Evolutionary conservation across 768 basidiomycete species (phyloP).

Genomic region (Russula virescens): DNA sequence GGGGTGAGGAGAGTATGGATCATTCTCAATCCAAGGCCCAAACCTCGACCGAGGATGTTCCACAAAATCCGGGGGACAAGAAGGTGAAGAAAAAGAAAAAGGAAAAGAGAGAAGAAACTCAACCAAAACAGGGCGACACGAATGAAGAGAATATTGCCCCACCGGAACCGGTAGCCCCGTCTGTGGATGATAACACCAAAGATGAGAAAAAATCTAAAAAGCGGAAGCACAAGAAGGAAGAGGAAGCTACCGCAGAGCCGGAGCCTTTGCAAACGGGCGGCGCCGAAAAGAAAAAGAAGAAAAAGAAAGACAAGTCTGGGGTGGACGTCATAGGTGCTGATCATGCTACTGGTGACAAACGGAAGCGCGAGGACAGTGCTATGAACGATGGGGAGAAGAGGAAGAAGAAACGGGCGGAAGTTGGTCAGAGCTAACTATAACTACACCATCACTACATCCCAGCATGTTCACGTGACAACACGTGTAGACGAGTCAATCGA

Average conservation of each 20-base stretch:
- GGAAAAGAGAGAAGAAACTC: constrained; percentile 23
- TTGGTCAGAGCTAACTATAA: too few species aligned
- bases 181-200: not conserved
- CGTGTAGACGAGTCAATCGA: constrained; percentile 26
- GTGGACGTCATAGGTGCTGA: not conserved
- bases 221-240: constrained; percentile 21
- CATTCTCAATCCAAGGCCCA: constrained; percentile 17
- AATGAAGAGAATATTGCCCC: not conserved
- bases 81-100: constrained; percentile 31
- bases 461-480: not conserved
- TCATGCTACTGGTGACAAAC: not conserved
- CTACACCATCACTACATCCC: too few species aligned
- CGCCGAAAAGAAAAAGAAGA: not conserved
- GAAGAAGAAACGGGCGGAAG: constrained; percentile 7
- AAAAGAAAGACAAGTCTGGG: not conserved
- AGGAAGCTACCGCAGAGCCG: not conserved
- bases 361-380: not conserved
- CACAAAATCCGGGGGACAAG: constrained; percentile 21
- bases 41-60: constrained; percentile 7
- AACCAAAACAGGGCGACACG: constrained; percentile 3
- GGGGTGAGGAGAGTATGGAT: constrained; percentile 19
- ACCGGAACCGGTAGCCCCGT: not conserved
- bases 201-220: constrained; percentile 4
- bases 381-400: not conserved
- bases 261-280: not conserved